Evolutionary conservation across 805 yeast genomes (phyloP), one percentile per base, ranked within the genome.

Genomic region (Yarrowia hollandica): DNA sequence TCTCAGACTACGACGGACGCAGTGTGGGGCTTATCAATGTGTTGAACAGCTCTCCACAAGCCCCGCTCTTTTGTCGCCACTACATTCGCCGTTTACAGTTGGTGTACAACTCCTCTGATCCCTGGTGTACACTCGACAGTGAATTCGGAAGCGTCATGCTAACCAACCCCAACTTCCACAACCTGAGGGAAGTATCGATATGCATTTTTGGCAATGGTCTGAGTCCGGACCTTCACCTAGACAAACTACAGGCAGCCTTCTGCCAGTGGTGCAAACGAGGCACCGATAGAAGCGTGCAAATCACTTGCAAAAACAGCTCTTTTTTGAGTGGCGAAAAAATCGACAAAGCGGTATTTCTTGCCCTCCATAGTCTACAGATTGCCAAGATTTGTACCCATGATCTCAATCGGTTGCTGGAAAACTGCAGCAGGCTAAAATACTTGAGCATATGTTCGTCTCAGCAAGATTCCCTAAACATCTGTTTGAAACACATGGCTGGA

Each of bases 41-140:
- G 4, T 18, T 44, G 6, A 19, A 19, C 2, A 2, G n/a, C 1
- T 11, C n/a, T 5, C 48, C 48, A 4, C 21, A 12, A 3, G 3
- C 2, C 6, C 21, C 11, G 25, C 5, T 44, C 18, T 44, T 12
- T 6, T 44, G 25, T n/a, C 25, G 35, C 9, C 52, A 28, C 14
- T 44, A 18, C 7, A 5, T 44, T 5, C 12, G 35, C 3, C 35
- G 26, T 5, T 8, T 44, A n/a, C 18, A 19, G 19, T 11, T 44
- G 19, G 52, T 44, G 10, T 44, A 28, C 52, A 44, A 28, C 21
- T 44, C 52, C 9, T 28, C 52, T 3, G 52, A 44, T 18, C 52
- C 34, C 10, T 44, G 52, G 52, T 19, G 52, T 9, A 18, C 22
- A 1, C 15, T 41, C 5, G 48, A 41, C 19, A 41, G 48, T 14